phyloP scores from a whole-genome alignment of 2,329 filamentous ascomycete genomes.

The Botrytis aclada region DNA sequence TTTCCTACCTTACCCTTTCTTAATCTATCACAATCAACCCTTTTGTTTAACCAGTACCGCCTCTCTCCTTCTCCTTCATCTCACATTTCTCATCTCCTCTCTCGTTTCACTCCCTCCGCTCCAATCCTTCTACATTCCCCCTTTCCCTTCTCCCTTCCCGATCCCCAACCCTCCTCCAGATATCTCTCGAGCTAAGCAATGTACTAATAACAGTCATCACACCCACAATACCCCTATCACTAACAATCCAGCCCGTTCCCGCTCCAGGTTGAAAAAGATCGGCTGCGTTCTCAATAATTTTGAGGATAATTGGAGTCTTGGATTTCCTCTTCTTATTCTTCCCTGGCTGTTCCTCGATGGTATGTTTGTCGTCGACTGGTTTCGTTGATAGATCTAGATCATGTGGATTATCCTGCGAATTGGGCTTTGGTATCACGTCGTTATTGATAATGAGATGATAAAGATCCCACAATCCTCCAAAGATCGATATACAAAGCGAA shows the following conservation, averaged over 20 bases:
- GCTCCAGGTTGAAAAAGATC: slow-evolving; percentile 62
- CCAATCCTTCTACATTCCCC: background rate
- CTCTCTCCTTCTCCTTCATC: no score
- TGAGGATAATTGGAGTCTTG: background rate
- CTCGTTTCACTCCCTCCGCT: background rate
- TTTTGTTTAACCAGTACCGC: no score
- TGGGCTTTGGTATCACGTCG: background rate
- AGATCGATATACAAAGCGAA: slow-evolving; percentile 43
- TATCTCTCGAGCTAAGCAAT: slow-evolving; percentile 55
- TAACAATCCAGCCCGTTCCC: slow-evolving; percentile 58
- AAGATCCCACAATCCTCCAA: slow-evolving; percentile 38
- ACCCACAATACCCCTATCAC: slow-evolving; percentile 52
- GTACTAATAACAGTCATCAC: slow-evolving; percentile 60
- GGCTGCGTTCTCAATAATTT: slow-evolving; percentile 53
- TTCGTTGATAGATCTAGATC: background rate
- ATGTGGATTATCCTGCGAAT: background rate
- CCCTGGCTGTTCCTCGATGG: background rate
- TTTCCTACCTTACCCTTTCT: no score
- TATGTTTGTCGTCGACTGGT: background rate
- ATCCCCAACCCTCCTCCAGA: slow-evolving; percentile 53
- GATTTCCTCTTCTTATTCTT: background rate
- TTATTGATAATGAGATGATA: background rate
- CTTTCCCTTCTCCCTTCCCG: no score
- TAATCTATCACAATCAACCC: no score
- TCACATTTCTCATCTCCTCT: background rate